These are phyloP conservation scores for Guyanaporus albipodus DNA, from an alignment of 768 basidiomycete genomes.

Conservation along the genomic window DNA sequence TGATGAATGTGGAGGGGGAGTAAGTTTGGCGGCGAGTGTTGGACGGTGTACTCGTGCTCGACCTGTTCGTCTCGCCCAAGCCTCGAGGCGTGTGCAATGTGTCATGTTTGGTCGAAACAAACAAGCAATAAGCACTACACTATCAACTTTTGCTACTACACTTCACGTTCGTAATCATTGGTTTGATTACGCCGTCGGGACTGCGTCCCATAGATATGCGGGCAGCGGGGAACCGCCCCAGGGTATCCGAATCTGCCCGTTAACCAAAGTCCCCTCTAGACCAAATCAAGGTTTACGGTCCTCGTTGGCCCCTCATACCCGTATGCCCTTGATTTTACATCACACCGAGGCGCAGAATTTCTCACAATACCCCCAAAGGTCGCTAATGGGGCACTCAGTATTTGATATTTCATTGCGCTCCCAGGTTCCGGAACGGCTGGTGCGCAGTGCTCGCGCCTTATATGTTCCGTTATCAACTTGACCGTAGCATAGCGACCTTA, in stretches of 20 bases:
- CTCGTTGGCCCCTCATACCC: conserved; percentile 2
- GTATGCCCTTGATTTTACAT: conserved; percentile 10
- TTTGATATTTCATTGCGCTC: conserved; percentile 19
- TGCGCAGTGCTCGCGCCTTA: conserved; percentile 14
- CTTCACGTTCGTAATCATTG: background rate
- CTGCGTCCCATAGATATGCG: background rate
- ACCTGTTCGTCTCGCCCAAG: conserved; percentile 21
- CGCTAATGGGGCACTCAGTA: conserved; percentile 9
- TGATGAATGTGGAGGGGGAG: conserved; percentile 22
- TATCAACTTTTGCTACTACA: background rate
- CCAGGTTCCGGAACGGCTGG: conserved; percentile 2
- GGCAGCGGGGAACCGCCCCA: background rate
- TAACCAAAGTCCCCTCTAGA: background rate
- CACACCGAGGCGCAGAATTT: conserved; percentile 5
- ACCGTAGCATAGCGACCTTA: conserved; percentile 5
- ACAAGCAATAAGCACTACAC: conserved; percentile 21
- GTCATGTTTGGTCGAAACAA: conserved; percentile 30
- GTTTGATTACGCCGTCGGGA: background rate
- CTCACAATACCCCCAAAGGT: background rate
- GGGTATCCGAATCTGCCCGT: background rate
- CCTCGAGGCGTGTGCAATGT: conserved; percentile 29
- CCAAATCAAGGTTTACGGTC: conserved; percentile 3
- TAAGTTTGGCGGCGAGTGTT: conserved; percentile 6
- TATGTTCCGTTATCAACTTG: conserved; percentile 9
- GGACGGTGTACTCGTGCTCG: conserved; percentile 13